These are phyloP conservation scores for Grifola frondosa DNA, from an alignment of 1,284 basidiomycete genomes.

Conservation along the genomic window DNA sequence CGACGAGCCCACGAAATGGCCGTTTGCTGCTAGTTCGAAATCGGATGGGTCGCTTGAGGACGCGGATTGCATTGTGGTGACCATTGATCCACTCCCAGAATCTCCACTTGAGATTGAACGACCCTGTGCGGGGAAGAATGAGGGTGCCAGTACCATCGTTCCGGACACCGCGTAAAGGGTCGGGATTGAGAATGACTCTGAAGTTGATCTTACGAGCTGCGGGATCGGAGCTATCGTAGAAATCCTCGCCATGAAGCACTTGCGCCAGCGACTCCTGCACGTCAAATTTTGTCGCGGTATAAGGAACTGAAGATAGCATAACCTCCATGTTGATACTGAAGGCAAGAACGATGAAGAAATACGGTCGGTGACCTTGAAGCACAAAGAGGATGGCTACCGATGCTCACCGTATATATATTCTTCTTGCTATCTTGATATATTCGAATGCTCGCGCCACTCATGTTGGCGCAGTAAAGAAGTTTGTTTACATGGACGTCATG, in stretches of 20 bases:
- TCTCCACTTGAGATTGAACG: neutral
- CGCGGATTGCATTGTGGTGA: conserved; percentile 3
- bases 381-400: too few species aligned
- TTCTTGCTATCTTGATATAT: too few species aligned
- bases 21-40: conserved; percentile 8
- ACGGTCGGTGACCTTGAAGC: too few species aligned
- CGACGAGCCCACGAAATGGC: neutral
- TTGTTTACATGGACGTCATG: too few species aligned
- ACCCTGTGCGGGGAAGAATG: conserved; percentile 2
- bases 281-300: conserved; percentile 17
- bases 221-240: conserved; percentile 11
- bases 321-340: conserved; percentile 3
- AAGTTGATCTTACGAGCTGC: conserved; percentile 20
- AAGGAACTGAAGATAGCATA: neutral
- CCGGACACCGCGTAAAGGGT: conserved; percentile 8
- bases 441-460: too few species aligned
- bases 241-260: conserved; percentile 17
- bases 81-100: conserved; percentile 14
- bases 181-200: conserved; percentile 12
- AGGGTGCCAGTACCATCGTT: conserved; percentile 19
- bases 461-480: too few species aligned
- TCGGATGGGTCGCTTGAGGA: neutral
- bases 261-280: conserved; percentile 15
- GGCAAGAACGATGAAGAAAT: too few species aligned
- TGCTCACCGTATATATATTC: too few species aligned